Base-by-base conservation (phyloP, 805 yeast genomes). In the Nakazawaea ishiwadae region DNA sequence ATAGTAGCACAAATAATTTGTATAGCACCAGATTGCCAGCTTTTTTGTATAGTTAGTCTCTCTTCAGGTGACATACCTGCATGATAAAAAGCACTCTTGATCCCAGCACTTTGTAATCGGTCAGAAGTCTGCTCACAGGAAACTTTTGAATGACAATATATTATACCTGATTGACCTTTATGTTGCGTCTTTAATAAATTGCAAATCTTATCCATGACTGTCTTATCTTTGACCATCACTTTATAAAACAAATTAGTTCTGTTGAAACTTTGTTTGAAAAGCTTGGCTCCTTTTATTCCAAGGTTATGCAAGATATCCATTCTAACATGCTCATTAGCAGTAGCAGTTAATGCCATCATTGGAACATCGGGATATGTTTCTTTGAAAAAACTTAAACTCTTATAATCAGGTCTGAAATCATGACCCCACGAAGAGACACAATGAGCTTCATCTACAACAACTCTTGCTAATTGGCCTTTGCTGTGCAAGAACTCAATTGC, bases 391-490 rank as follows among this genome's bases (percentile, higher is more conserved):
- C 79, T 77, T 55, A 93, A 68, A 9, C 81, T 84, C 52, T 89
- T 86, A 64, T 93, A 93, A 60, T 93, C 98, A 0, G 98, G 97
- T 39, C 99, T 71, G 60, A 93, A 93, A 61, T 93, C 99, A 62
- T 93, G 99, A 16, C 99, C 99, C 99, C 99, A 93, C 9, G 95
- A 84, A 39, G 96, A 87, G 34, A 93, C 95, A 71, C 99, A 93
- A 63, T 93, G 99, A 0, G 99, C 99, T 57, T 88, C 99, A 63
- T 93, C 99, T 34, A 93, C 88, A 9, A 93, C 96, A 29, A 93
- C 73, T 40, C 98, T 69, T 0, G 97, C 96, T 28, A 93, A 65
- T 51, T 67, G 65, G 11, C 72, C 66, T 21, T 69, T 71, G 14
- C 68, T 64, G 56, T 84, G 69, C 6, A 93, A 64, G 37, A 62